These are phyloP conservation scores for Colletotrichum caudatum DNA, from an alignment of 2,329 filamentous ascomycete species.

Conservation along the genomic window DNA sequence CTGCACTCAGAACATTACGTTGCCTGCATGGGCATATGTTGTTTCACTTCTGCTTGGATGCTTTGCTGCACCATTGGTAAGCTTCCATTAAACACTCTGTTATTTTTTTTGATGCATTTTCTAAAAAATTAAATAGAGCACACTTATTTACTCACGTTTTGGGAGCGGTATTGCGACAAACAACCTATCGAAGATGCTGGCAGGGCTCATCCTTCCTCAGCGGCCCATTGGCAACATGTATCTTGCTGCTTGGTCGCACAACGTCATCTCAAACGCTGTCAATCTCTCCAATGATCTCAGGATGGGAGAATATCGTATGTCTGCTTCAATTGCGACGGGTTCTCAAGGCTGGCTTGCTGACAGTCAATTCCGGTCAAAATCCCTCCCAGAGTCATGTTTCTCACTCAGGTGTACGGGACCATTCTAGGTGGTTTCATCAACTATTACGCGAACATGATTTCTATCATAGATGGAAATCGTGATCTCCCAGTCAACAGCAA, in stretches of 20 bases:
- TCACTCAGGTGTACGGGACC: constrained; percentile 67
- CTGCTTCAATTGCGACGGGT: accelerated
- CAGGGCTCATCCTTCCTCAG: constrained; percentile 62
- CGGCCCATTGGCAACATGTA: constrained; percentile 69
- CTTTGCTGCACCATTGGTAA: constrained; percentile 63
- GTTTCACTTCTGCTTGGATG: constrained; percentile 58
- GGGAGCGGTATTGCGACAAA: constrained; percentile 71
- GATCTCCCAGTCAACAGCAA: constrained; percentile 58
- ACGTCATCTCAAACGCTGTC: constrained; percentile 64
- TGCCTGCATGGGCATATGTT: constrained; percentile 62
- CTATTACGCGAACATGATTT: constrained; percentile 69
- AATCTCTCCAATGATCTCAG: constrained; percentile 66
- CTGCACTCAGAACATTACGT: constrained; percentile 59
- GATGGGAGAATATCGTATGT: constrained; percentile 68
- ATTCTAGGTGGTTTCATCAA: constrained; percentile 65
- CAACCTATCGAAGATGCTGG: constrained; percentile 69
- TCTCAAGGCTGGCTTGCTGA: constrained; percentile 41
- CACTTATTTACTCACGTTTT: constrained; percentile 63
- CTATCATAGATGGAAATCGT: constrained; percentile 63
- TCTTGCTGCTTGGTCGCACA: constrained; percentile 70
- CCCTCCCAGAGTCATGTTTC: constrained; percentile 66
- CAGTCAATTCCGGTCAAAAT: constrained; percentile 60
- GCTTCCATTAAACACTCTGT: constrained; percentile 24
- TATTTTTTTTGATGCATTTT: background rate
- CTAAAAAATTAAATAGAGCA: constrained; percentile 54